A percentile compares a stretch with the other conserved stretches of the same genome.
Conservation (phyloP, 768 basidiomycete species). For the Suillus discolor region DNA sequence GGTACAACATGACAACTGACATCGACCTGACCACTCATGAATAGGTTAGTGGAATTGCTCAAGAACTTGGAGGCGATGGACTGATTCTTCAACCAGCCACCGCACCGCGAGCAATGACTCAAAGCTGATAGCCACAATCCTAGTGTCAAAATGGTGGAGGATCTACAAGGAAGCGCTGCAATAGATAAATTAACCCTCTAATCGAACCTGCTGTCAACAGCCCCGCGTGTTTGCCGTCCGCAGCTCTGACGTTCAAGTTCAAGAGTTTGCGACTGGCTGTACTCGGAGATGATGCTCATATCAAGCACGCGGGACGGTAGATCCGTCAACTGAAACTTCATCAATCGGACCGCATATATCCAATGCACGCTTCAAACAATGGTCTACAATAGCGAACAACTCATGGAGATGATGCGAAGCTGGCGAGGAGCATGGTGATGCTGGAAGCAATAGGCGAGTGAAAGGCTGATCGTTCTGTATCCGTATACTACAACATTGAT, state of each 20-base stretch:
- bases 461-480: not conserved
- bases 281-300: not conserved
- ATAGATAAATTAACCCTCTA: not conserved
- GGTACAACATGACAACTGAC: not conserved
- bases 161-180: not conserved
- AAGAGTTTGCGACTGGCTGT: not conserved
- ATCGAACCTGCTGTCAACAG: not conserved
- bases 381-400: not conserved
- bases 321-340: constrained; percentile 1
- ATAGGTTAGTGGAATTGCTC: not conserved
- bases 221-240: not conserved
- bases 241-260: not conserved
- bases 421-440: not conserved
- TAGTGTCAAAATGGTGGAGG: not conserved
- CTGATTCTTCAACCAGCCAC: not conserved
- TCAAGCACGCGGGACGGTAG: not conserved
- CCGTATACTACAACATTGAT: not conserved
- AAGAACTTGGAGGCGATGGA: not conserved
- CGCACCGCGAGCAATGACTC: not conserved
- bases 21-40: not conserved
- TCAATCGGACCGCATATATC: not conserved
- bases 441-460: not conserved
- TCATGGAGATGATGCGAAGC: not conserved
- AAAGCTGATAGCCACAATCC: not conserved
- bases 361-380: not conserved